phyloP scores from a whole-genome alignment of 345 rosid genomes.

The Odontarrhena argentea region DNA sequence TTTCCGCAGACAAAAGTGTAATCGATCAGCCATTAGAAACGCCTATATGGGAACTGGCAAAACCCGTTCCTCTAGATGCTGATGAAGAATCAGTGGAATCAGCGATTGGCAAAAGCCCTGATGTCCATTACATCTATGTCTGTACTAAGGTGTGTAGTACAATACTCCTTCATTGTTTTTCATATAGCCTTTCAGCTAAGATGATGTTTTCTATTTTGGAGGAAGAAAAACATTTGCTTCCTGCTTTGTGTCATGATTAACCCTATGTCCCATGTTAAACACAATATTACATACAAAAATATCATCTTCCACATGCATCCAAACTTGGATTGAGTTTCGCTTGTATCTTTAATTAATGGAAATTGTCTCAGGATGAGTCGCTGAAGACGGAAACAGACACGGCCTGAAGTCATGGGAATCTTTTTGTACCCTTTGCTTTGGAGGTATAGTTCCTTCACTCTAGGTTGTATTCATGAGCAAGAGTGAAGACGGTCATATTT shows the following conservation, averaged over 20 bases:
- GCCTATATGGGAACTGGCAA: conserved; percentile 57
- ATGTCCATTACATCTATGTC: conserved; percentile 74
- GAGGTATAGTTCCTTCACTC: background rate
- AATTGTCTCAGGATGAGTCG: conserved; percentile 32
- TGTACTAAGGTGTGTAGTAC: conserved; percentile 57
- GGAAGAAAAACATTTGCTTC: conserved; percentile 14
- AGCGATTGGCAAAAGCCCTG: conserved; percentile 64
- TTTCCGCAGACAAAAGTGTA: conserved; percentile 56
- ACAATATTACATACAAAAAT: conserved; percentile 3
- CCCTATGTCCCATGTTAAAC: background rate
- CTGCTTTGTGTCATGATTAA: background rate
- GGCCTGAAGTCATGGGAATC: conserved; percentile 27
- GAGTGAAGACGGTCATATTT: conserved; percentile 1
- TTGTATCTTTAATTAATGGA: background rate
- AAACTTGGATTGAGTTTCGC: background rate
- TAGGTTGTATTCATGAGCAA: conserved; percentile 7
- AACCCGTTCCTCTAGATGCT: conserved; percentile 62
- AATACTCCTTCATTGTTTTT: background rate
- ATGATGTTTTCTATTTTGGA: conserved; percentile 5
- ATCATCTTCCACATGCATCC: background rate
- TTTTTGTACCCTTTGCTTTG: background rate
- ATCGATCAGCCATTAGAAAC: conserved; percentile 47
- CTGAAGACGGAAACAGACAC: conserved; percentile 21
- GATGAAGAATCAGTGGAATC: conserved; percentile 61
- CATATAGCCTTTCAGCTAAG: background rate